Evolutionary conservation across 306 rosid genomes (phyloP).

Genomic region (Purshia tridentata): DNA sequence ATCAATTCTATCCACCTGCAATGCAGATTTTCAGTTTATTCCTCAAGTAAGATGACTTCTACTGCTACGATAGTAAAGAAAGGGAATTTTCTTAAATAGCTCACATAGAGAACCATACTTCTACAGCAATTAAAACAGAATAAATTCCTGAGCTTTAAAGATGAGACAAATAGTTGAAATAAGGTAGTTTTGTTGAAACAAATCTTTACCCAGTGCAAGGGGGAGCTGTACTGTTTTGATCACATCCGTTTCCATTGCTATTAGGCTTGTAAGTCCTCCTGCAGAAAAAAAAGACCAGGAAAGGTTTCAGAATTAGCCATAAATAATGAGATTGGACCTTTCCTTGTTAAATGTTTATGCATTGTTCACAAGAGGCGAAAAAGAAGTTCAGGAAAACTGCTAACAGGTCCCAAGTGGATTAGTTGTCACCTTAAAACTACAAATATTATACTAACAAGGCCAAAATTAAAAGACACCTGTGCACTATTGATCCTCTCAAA

Average conservation of each 20-base stretch:
- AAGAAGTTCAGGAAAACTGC: no score
- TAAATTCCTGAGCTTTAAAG: no score
- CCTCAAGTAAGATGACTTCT: conserved; percentile 13
- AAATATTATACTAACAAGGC: background rate
- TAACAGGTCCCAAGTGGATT: no score
- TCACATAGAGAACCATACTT: conserved; percentile 8
- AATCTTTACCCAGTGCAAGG: conserved; percentile 88
- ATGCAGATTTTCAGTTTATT: conserved; percentile 28
- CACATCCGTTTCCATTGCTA: conserved; percentile 56
- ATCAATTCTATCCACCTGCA: conserved; percentile 98
- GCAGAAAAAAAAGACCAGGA: conserved; percentile 30
- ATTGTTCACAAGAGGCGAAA: no score
- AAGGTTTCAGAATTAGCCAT: no score
- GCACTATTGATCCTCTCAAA: conserved; percentile 61
- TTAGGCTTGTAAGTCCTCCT: conserved; percentile 71
- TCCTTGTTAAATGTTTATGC: no score
- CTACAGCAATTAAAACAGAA: background rate
- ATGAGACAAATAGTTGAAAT: no score
- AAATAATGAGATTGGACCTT: no score
- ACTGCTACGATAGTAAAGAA: background rate
- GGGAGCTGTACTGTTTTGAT: conserved; percentile 65
- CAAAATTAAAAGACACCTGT: conserved; percentile 54
- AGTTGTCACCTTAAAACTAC: background rate
- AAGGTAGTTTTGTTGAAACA: background rate
- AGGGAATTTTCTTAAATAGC: background rate